phyloP scores from a whole-genome alignment of 1,284 basidiomycete species.

The Macrocystidia cucumis region DNA sequence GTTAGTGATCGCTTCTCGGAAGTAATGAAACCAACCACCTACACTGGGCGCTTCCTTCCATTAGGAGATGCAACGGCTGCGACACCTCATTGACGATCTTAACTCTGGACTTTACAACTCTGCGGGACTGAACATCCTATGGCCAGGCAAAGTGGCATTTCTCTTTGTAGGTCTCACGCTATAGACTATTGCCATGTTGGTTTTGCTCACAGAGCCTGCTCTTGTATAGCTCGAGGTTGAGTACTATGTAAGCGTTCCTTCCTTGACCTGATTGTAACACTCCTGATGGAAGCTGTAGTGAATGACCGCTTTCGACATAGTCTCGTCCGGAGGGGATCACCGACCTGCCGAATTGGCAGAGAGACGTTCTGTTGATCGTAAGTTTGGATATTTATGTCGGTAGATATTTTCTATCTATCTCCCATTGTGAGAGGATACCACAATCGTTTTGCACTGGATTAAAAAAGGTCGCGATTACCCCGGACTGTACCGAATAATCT shows the following conservation, averaged over 20 bases:
- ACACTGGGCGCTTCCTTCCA: neutral
- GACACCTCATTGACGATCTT: conserved; percentile 48
- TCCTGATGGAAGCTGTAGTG: neutral
- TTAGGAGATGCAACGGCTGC: conserved; percentile 73
- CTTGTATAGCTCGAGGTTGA: conserved; percentile 68
- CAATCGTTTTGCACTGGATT: too few species aligned
- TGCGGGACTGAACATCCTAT: conserved; percentile 72
- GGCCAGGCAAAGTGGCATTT: conserved; percentile 75
- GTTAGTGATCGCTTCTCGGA: conserved; percentile 29
- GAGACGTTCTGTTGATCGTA: too few species aligned
- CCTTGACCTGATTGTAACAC: conserved; percentile 3
- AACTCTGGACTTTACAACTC: conserved; percentile 73
- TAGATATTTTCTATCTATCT: too few species aligned
- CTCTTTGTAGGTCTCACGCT: conserved; percentile 61
- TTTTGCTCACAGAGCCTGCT: too few species aligned
- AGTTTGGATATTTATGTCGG: too few species aligned
- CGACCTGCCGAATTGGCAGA: too few species aligned
- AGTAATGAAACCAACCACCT: conserved; percentile 4
- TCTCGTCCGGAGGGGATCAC: too few species aligned
- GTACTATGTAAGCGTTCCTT: conserved; percentile 49
- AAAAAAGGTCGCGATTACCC: too few species aligned
- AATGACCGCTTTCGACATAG: too few species aligned
- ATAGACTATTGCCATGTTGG: conserved; percentile 8
- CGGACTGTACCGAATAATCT: too few species aligned
- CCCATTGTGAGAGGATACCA: too few species aligned